Evolutionary conservation across 2,329 filamentous ascomycete genomes (phyloP), one percentile per base, ranked within the genome.

Genomic region (Talaromyces islandicus): DNA sequence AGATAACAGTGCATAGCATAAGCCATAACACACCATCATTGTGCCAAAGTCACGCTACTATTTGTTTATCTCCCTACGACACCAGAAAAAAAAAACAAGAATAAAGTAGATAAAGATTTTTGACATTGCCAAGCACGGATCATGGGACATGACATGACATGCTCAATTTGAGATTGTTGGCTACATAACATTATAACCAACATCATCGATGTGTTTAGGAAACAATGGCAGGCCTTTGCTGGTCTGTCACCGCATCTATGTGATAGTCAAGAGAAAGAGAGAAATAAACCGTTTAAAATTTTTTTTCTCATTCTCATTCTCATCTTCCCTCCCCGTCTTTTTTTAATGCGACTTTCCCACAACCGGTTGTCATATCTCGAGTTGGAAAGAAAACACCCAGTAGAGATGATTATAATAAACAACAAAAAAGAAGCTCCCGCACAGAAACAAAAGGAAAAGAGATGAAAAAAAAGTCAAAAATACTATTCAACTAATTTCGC

Each of bases 401-500:
- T 46, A 56, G 50, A 62, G 58, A 55, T 59, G 55, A 63, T 54
- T 60, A 60, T 55, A 50, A 57, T 58, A 62, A 54, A 59, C 35
- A 57, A 35, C 32, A 59, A 60, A 63, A 62, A 64, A 60, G 60
- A 51, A 48, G 43, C 48, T 53, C 53, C 60, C 52, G 64, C 64
- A 64, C 59, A 51, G 59, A 65, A 69, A 64, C 66, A 62, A 68
- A 64, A 66, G 66, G 66, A 63, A 69, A 62, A 59, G 60, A 63
- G 58, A 64, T 61, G 65, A 67, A 66, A 64, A 58, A 61, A 67
- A 67, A 64, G 61, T 56, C 64, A 64, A 65, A 66, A 65, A 66
- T 52, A 46, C 38, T 56, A 30, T 48, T 56, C 38, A 56, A 46
- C 46, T 32, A 56, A 17, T 55, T n/a, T 38, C 30, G 30, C 32